phyloP scores from a whole-genome alignment of 148 eudicot species.

The Heliosperma pusillum region DNA sequence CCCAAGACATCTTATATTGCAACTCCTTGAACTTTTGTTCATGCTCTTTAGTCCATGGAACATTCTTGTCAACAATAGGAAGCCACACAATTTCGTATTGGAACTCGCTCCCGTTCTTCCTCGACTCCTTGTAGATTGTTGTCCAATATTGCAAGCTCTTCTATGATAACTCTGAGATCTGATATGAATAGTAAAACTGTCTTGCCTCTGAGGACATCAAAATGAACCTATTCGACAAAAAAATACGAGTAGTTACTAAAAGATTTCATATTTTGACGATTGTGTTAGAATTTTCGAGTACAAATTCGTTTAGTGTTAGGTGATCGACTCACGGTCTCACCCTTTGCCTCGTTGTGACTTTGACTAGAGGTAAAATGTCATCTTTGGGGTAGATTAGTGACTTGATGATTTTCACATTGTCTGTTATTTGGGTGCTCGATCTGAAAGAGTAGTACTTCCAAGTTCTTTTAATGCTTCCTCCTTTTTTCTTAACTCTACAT shows the following conservation, averaged over 20 bases:
- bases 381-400: constrained; percentile 2
- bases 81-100: constrained; percentile 66
- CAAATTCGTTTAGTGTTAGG: too few relatives aligned
- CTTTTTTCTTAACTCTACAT: constrained; percentile 15
- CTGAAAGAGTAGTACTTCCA: neutral
- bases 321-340: neutral
- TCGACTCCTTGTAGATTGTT: constrained; percentile 12
- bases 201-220: constrained; percentile 14
- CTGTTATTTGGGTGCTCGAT: neutral
- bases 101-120: neutral
- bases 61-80: constrained; percentile 50
- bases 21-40: constrained; percentile 39
- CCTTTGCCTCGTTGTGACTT: constrained; percentile 6
- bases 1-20: constrained; percentile 75
- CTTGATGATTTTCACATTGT: neutral
- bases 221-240: neutral
- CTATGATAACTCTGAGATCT: constrained; percentile 3
- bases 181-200: constrained; percentile 18
- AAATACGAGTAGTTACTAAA: neutral
- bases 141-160: constrained; percentile 12
- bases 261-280: neutral
- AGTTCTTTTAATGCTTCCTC: constrained; percentile 11
- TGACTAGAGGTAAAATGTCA: constrained; percentile 4
- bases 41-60: constrained; percentile 42
- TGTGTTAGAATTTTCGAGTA: neutral